Base-by-base conservation (phyloP, 495 filamentous ascomycete species). In the Trichocladium uniseriatum region DNA sequence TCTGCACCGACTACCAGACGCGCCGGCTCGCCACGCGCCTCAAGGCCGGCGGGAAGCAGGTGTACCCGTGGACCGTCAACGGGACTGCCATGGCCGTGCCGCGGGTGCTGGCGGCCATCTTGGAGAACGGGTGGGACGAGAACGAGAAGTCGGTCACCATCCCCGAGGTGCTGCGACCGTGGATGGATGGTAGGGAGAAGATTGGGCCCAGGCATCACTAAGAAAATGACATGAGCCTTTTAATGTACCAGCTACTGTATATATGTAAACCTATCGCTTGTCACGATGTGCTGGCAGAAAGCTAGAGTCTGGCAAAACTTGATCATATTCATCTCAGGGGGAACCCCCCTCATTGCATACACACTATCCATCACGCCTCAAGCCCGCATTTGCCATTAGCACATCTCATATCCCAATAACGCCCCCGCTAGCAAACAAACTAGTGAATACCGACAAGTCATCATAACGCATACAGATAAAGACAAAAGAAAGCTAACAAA, bases 1-100 rank as follows among this genome's bases (percentile, higher is more conserved):
- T 90, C 49, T 98, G 92, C 64, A 92, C 88, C 5, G 94, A 97
- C 62, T 97, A 97, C 66, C 92, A 98, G 73, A 82, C 78, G 18
- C 74, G 92, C 8, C 76, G 92, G 16, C 69, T 98, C 32, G 84
- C 77, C 21, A 94, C 92, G 10, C 74, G 81, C 15, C 65, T 87
- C 14, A 70, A 72, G 61, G 51, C 55, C 16, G 45, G 67, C 40
- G 75, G 71, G 13, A 75, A 71, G 58, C 53, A 72, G 41, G 59
- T 62, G 10, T 90, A 84, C 56, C 84, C 87, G 36, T 86, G 82
- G 64, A 97, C 94, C 1, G 80, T 95, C 19, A 98, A 98, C 63
- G 92, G 92, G 0, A 98, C 92, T 2, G 92, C 92, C 1, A 68
- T 96, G 63, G 92, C 92, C 2, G 83, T 97, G 15, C 94, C 92